Base-by-base conservation (phyloP, 768 basidiomycete species). In the Collybia sp. region DNA sequence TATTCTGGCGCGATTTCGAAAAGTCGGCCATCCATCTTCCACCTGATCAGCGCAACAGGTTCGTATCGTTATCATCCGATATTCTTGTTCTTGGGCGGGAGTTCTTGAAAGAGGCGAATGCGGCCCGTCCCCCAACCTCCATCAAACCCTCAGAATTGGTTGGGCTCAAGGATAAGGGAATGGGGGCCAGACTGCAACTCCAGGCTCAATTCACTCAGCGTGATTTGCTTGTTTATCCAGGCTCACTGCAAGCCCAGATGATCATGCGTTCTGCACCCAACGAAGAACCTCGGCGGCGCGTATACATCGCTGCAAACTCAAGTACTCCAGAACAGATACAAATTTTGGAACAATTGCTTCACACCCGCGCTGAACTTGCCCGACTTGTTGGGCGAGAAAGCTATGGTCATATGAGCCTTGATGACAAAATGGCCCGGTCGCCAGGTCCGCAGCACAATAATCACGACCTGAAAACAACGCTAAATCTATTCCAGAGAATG, bases 1-100 rank as follows among this genome's bases (percentile, higher is more conserved):
- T 94, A 49, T 98, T 98, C 66, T 86, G 92, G 79, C 79, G 88
- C 40, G 96, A 98, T 72, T 99, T 99, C 65, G 91, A 96, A 60
- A 93, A 93, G 63, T 98, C 94, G 12, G 95, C 92, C 8, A 94
- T 98, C 51, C 79, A 94, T 61, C 75, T 99, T 11, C 85, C 92
- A 9, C 79, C 85, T 0, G 73, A 72, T 9, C 75, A 92, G 54
- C 80, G 96, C 34, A 72, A 80, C 31, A 82, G 78, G 50, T 97
- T 96, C 52, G 93, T 99, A 13, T 79, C 85, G 1, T 71, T 97
- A 10, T 96, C 93, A 2, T 90, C 94, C 12, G 85, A 91, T 46
- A 89, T 98, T 47, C 73, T 95, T 16, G 71, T 83, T 1, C 85
- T 97, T 11, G 94, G 94, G 11, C 81, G 95, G 13, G 76, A 83